phyloP scores from a whole-genome alignment of 345 rosid species.

The Heritiera littoralis region DNA sequence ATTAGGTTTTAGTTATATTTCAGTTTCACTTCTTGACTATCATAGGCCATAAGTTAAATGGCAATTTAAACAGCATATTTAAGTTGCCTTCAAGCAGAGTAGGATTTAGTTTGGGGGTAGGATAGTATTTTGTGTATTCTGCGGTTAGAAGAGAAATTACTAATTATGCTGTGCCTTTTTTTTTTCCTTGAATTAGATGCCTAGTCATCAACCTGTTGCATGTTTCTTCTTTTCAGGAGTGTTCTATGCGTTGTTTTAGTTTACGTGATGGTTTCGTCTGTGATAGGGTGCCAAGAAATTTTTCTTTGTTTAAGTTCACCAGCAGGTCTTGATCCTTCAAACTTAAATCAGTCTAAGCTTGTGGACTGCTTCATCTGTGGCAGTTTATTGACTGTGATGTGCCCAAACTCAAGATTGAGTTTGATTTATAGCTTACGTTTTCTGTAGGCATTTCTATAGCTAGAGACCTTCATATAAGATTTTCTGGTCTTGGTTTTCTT shows the following conservation, averaged over 20 bases:
- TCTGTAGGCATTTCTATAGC: not conserved
- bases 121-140: not conserved
- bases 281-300: not conserved
- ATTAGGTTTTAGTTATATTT: not conserved
- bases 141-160: not conserved
- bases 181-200: not conserved
- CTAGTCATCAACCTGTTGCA: not conserved
- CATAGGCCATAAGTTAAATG: not conserved
- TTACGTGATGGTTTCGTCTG: not conserved
- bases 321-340: not conserved
- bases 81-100: not conserved
- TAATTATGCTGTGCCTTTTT: not conserved
- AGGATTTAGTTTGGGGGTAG: not conserved
- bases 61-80: not conserved
- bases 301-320: not conserved
- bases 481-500: slow-evolving; percentile 1
- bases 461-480: not conserved
- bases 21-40: not conserved
- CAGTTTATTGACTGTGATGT: not conserved
- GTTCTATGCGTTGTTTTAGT: not conserved
- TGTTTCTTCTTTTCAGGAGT: not conserved
- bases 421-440: not conserved
- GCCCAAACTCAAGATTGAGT: not conserved
- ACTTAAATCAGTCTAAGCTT: not conserved
- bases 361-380: not conserved